Evolutionary conservation across 1,284 basidiomycete species (phyloP).

Genomic region (Boletus nobilissimus): DNA sequence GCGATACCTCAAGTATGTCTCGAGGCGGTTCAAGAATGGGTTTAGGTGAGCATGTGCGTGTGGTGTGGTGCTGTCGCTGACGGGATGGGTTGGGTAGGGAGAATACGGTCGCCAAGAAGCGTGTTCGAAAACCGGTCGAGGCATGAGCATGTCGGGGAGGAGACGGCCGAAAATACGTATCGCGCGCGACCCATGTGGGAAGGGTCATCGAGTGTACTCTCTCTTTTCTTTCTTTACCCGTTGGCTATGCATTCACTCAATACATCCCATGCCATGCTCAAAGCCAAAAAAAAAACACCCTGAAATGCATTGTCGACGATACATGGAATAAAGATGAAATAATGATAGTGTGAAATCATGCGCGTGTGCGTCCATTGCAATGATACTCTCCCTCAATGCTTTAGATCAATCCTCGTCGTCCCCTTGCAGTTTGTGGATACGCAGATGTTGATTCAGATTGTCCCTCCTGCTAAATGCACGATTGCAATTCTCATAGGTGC

Average conservation of each 20-base stretch:
- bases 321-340: conserved; percentile 37
- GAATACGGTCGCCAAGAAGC: conserved; percentile 81
- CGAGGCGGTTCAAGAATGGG: conserved; percentile 97
- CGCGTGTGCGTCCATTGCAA: not conserved
- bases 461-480: conserved; percentile 84
- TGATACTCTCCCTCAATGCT: not conserved
- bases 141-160: conserved; percentile 48
- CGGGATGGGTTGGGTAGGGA: conserved; percentile 60
- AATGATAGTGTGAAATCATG: conserved; percentile 30
- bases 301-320: conserved; percentile 21
- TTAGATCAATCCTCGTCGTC: conserved; percentile 32
- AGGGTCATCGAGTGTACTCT: conserved; percentile 29
- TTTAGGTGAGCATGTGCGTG: conserved; percentile 72
- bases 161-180: not conserved
- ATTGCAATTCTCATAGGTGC: conserved; percentile 73
- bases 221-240: conserved; percentile 15
- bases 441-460: conserved; percentile 82
- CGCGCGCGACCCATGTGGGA: not conserved
- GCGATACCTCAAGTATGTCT: conserved; percentile 92
- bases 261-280: conserved; percentile 36
- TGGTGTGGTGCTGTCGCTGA: not conserved
- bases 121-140: conserved; percentile 56
- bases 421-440: conserved; percentile 62
- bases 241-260: conserved; percentile 32
- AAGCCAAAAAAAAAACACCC: not conserved